Base-by-base conservation (phyloP, 139 green algal genomes). In the Auxenochlorella protothecoides region DNA sequence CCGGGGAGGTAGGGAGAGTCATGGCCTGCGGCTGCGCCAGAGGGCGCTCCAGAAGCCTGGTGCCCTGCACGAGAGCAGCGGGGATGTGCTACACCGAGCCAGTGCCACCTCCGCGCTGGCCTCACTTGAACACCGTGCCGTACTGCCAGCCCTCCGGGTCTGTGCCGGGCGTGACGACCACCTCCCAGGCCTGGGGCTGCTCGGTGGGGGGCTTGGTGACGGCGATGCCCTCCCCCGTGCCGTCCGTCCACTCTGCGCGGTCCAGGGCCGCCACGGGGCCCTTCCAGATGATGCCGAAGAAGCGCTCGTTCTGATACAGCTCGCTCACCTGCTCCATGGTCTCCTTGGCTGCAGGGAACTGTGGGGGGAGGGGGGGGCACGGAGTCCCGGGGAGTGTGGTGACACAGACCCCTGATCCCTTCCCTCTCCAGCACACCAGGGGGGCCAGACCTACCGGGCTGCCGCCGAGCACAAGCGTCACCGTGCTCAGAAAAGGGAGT, bases 81-180 rank as follows among this genome's bases (percentile, higher is more conserved):
- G 27, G 27, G 27, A 44, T 44, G 27, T 44, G 27, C 27, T 44
- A 44, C 27, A 44, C 27, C 27, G 27, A 44, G 27, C 27, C 27
- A 44, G 27, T 44, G 27, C 27, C 27, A 44, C 27, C 27, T 44
- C 27, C 27, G 27, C 27, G 27, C 27, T 44, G 27, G 27, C 27
- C 69, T 59, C 70, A 82, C 76, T 80, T 84, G 71, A 87, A 86
- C 5, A 87, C 80, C 53, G 74, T 83, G 53, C 61, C 82, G 66
- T 87, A 85, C 52, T 78, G 68, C 74, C 77, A 87, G 56, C 82
- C 82, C 16, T 87, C 69, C 0, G 66, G 12, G 15, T 86, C 80
- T 0, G 82, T 86, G 60, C 66, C 75, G 9, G 62, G 15, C 1
- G 51, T 71, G 6, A 82, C 71, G 4, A 72, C 74, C 10, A 74